Evolutionary conservation across 108 stramenopile genomes (phyloP).

Genomic region (Pseudonitzschia pungens): DNA sequence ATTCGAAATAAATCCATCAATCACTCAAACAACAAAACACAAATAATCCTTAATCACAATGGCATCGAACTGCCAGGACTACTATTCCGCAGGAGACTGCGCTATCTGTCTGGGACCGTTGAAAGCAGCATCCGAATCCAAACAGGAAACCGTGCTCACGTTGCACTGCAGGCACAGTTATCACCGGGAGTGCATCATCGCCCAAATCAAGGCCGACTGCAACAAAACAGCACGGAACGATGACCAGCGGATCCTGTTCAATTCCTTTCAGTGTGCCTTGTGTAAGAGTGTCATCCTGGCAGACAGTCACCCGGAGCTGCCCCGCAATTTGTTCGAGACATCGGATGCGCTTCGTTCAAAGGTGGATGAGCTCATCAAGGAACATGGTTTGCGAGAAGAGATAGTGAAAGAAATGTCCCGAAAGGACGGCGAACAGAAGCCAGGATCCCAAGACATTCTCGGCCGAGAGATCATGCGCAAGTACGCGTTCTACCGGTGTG

Average conservation of each 20-base stretch:
- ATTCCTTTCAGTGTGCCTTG: slow-evolving; percentile 71
- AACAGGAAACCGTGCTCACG: slow-evolving; percentile 34
- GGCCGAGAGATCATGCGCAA: slow-evolving; percentile 47
- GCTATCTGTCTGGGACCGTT: slow-evolving; percentile 66
- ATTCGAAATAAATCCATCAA: no score
- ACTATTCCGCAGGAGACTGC: slow-evolving; percentile 62
- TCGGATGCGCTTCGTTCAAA: slow-evolving; percentile 53
- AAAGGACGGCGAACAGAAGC: not conserved
- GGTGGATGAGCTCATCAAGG: slow-evolving; percentile 52
- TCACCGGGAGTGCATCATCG: slow-evolving; percentile 49
- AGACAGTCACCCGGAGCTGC: slow-evolving; percentile 37
- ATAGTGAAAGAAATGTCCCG: not conserved
- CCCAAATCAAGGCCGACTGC: slow-evolving; percentile 43
- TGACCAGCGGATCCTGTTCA: slow-evolving; percentile 51
- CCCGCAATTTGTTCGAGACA: slow-evolving; percentile 39
- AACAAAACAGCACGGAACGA: slow-evolving; percentile 40
- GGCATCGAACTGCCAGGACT: no score
- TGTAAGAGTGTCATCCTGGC: slow-evolving; percentile 57
- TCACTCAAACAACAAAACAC: no score
- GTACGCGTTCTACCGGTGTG: slow-evolving; percentile 68
- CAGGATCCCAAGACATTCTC: slow-evolving; percentile 1
- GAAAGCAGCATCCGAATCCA: not conserved
- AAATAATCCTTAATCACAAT: no score
- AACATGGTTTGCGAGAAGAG: slow-evolving; percentile 4
- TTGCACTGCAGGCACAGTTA: slow-evolving; percentile 62